Conservation (phyloP, 768 basidiomycete species). For the Hygrophoropsis aurantiaca region DNA sequence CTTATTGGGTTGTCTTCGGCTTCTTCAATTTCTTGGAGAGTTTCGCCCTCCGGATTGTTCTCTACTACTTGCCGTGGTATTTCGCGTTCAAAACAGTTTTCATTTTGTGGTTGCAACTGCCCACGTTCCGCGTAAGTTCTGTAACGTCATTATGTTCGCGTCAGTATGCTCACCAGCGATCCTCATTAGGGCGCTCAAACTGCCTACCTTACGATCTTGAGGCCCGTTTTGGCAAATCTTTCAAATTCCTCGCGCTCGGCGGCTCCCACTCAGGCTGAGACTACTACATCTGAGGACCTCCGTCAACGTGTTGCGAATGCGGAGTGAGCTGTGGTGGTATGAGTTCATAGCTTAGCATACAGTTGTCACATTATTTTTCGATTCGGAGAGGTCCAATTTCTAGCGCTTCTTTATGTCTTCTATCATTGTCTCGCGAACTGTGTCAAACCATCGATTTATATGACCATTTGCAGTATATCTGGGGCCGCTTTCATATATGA, state of each 20-base stretch:
- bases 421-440: no score
- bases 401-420: no score
- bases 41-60: conserved; percentile 76
- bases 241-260: conserved; percentile 42
- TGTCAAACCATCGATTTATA: no score
- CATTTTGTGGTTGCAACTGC: conserved; percentile 90
- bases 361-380: no score
- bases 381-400: no score
- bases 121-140: conserved; percentile 73
- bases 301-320: conserved; percentile 45
- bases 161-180: background rate
- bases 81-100: conserved; percentile 90
- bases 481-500: no score
- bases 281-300: conserved; percentile 50
- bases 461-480: no score
- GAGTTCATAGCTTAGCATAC: no score
- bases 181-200: conserved; percentile 76
- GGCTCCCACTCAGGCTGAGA: conserved; percentile 47
- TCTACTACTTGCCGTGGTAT: conserved; percentile 95
- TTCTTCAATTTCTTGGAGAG: conserved; percentile 92
- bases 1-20: conserved; percentile 96
- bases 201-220: conserved; percentile 73
- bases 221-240: conserved; percentile 75
- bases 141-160: background rate
- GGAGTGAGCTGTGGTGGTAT: conserved; percentile 30